Conservation (phyloP, 176 grass and related monocot species). For the Echinochloa phyllopogon region DNA sequence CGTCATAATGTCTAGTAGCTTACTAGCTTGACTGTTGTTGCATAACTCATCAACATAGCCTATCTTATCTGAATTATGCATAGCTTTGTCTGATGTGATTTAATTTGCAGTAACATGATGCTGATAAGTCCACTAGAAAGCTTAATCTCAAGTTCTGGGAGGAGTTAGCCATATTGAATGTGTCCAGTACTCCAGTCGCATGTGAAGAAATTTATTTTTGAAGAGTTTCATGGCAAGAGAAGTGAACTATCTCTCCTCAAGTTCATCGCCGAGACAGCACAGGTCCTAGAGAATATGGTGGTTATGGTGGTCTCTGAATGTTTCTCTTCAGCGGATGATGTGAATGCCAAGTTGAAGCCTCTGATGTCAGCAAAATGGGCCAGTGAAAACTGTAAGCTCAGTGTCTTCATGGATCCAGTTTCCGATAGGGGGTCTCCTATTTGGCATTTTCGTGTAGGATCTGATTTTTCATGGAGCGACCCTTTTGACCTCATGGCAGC, state of each 20-base stretch:
- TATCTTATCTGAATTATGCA: neutral
- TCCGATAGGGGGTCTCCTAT: neutral
- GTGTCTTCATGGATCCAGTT: neutral
- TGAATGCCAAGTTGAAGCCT: neutral
- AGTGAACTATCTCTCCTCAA: constrained; percentile 12
- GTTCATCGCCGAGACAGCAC: neutral
- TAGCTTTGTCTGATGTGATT: neutral
- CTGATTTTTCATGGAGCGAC: neutral
- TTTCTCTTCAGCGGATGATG: neutral
- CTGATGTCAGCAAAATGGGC: neutral
- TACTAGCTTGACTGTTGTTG: neutral
- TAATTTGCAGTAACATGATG: neutral
- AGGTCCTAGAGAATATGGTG: constrained; percentile 12
- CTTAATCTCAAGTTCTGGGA: constrained; percentile 5
- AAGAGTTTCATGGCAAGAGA: neutral
- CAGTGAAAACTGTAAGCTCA: constrained; percentile 13
- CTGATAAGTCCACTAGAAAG: neutral
- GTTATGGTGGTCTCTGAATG: neutral
- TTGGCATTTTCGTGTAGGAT: neutral
- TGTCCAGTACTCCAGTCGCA: neutral
- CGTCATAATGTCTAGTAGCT: neutral
- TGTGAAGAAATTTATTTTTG: constrained; percentile 11
- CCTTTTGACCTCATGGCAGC: neutral
- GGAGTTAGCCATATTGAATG: neutral
- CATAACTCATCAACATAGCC: too few species aligned